Evolutionary conservation across 169 alveolate genomes (phyloP).

Genomic region (Neospora caninum): DNA sequence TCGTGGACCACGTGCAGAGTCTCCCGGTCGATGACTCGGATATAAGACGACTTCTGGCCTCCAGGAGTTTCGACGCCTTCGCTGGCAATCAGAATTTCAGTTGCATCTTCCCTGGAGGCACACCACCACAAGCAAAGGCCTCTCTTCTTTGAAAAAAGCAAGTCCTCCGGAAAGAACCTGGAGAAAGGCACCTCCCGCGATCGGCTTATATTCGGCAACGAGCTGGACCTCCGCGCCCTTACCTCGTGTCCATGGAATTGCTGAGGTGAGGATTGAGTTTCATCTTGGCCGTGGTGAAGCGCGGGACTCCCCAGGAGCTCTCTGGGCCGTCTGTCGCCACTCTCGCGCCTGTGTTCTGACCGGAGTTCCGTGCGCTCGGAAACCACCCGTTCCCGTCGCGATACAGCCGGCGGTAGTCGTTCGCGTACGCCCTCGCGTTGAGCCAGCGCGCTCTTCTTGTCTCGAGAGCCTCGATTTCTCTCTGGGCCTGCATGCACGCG

Average conservation of each 20-base stretch:
- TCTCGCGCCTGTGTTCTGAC: background rate
- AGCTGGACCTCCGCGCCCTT: no score
- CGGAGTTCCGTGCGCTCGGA: background rate
- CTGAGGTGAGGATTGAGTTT: slow-evolving; percentile 1
- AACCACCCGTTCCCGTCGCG: slow-evolving; percentile 43
- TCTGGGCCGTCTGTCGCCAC: background rate
- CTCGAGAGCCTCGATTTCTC: background rate
- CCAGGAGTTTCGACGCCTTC: slow-evolving; percentile 2
- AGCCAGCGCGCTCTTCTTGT: background rate
- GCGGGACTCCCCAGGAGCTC: background rate
- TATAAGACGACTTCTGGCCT: background rate
- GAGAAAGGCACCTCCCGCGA: no score
- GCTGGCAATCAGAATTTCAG: background rate
- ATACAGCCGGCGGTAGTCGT: slow-evolving; percentile 22
- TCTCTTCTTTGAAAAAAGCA: no score
- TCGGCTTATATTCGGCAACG: no score
- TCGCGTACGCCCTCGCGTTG: background rate
- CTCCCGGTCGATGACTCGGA: slow-evolving; percentile 15
- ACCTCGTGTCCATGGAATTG: slow-evolving; percentile 30
- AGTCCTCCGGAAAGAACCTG: no score
- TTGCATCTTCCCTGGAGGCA: slow-evolving; percentile 6
- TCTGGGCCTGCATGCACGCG: no score
- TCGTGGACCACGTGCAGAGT: background rate
- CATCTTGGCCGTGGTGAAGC: slow-evolving; percentile 5
- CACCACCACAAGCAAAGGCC: background rate